These are phyloP conservation scores for Allium fistulosum DNA, from an alignment of 106 monocot genomes.

Conservation along the genomic window DNA sequence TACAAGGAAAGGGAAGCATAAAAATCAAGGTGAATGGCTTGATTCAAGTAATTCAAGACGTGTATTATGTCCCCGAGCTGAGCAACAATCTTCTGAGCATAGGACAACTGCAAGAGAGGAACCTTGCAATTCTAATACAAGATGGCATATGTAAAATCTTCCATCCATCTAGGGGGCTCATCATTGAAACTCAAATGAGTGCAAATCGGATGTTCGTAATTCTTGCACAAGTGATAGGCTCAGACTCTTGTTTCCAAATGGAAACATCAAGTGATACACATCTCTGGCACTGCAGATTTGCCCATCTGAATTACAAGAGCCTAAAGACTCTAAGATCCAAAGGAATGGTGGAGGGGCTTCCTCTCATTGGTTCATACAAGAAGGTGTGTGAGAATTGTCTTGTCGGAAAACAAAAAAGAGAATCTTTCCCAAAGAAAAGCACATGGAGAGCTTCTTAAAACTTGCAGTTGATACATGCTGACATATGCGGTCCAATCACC, in stretches of 20 bases:
- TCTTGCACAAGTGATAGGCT: background rate
- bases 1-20: background rate
- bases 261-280: background rate
- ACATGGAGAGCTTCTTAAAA: background rate
- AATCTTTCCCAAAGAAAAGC: background rate
- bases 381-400: background rate
- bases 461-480: slow-evolving; percentile 14
- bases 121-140: no score
- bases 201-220: no score
- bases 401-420: background rate
- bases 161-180: no score
- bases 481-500: slow-evolving; percentile 25
- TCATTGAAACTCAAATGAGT: no score
- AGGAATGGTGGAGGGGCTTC: background rate
- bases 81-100: no score
- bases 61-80: background rate
- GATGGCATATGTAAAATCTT: no score
- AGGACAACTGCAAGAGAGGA: no score
- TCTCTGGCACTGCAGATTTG: background rate
- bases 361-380: background rate
- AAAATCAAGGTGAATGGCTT: background rate
- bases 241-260: background rate
- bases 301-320: background rate
- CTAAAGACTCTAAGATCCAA: no score
- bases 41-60: background rate